Conservation (phyloP, 2,329 filamentous ascomycete genomes). For the Chrysosporium keratinophilum region DNA sequence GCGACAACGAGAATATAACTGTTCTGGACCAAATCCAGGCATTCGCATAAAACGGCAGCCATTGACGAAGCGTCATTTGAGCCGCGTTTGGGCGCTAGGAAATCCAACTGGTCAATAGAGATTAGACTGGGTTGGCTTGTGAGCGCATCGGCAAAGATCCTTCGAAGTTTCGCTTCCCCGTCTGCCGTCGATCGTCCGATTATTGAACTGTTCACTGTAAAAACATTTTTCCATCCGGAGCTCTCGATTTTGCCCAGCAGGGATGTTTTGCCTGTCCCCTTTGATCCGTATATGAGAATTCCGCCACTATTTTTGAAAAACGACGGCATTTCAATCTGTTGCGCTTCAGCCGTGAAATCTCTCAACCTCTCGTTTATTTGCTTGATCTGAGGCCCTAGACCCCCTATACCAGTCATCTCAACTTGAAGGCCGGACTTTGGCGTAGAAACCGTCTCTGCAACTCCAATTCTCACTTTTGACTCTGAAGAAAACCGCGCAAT, state of each 20-base stretch:
- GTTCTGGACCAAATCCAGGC: conserved; percentile 31
- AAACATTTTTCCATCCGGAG: conserved; percentile 60
- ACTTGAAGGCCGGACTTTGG: conserved; percentile 23
- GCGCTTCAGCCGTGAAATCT: conserved; percentile 39
- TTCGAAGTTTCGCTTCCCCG: conserved; percentile 48
- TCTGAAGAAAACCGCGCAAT: conserved; percentile 29
- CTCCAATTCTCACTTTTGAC: conserved; percentile 28
- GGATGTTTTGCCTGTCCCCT: conserved; percentile 74
- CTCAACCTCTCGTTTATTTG: conserved; percentile 57
- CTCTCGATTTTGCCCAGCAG: conserved; percentile 58
- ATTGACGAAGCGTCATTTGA: conserved; percentile 33
- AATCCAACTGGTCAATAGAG: conserved; percentile 66
- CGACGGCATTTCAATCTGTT: conserved; percentile 28
- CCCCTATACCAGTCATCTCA: conserved; percentile 49
- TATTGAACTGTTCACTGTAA: conserved; percentile 35
- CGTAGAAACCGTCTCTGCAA: conserved; percentile 12
- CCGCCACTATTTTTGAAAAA: conserved; percentile 43
- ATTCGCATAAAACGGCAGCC: conserved; percentile 32
- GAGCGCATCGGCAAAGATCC: conserved; percentile 59
- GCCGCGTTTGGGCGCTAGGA: conserved; percentile 53
- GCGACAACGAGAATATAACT: conserved; percentile 61
- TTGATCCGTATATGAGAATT: conserved; percentile 67
- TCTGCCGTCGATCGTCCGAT: conserved; percentile 32
- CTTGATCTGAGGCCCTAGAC: conserved; percentile 53
- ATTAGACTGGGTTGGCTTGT: conserved; percentile 64